Percentiles rank a stretch among this genome's conserved stretches.
Conservation (phyloP, 441 rosid species). For the Gossypium schwendimanii region DNA sequence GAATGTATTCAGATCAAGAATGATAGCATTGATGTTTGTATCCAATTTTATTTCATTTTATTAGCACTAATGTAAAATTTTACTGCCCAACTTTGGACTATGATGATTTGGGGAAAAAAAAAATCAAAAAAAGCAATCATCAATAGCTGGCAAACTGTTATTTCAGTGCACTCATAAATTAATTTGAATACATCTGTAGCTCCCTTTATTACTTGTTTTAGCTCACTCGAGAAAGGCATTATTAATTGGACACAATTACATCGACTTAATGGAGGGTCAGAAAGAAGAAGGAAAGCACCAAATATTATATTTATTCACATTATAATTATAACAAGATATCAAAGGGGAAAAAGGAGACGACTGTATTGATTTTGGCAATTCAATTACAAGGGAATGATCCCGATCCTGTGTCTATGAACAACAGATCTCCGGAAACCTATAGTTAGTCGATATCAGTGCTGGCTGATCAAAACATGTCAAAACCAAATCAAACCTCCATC, state of each 20-base stretch:
- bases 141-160: no score
- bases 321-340: not conserved
- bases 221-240: no score
- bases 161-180: no score
- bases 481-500: conserved; percentile 8
- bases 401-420: conserved; percentile 15
- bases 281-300: not conserved
- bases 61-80: no score
- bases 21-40: not conserved
- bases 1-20: not conserved
- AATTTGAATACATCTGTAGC: no score
- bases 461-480: conserved; percentile 7
- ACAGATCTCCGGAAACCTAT: conserved; percentile 10
- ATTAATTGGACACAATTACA: not conserved
- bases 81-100: no score
- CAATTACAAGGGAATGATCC: not conserved
- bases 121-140: no score
- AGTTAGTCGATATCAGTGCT: conserved; percentile 22
- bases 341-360: not conserved
- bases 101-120: no score
- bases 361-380: conserved; percentile 3
- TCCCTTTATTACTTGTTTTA: no score
- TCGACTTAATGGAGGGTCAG: not conserved
- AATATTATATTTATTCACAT: conserved; percentile 6
- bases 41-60: not conserved